A percentile compares a stretch with the other conserved stretches of the same genome.
phyloP scores from a whole-genome alignment of 2,329 filamentous ascomycete genomes.

The Trichoderma citrinoviride region DNA sequence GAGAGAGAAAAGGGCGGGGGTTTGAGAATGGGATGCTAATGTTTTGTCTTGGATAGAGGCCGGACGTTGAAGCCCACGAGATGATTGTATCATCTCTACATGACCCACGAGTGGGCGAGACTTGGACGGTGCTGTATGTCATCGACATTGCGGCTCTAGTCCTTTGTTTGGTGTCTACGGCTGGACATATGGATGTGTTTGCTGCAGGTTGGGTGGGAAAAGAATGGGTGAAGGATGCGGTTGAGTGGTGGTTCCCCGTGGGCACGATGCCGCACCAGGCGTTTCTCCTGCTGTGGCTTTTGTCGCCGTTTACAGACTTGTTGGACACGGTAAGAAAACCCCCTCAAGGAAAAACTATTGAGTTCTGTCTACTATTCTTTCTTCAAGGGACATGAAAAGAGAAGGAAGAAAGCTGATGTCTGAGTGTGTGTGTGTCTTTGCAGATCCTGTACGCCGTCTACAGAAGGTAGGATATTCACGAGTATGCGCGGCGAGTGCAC shows the following conservation, averaged over 20 bases:
- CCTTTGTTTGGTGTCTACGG: no score
- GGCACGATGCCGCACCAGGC: constrained; percentile 17
- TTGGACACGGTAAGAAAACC: constrained; percentile 25
- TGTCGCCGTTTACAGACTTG: constrained; percentile 28
- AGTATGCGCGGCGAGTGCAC: neutral
- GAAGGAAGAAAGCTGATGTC: neutral
- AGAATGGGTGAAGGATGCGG: constrained; percentile 19
- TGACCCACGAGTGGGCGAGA: no score
- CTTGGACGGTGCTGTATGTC: neutral
- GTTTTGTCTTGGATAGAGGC: neutral
- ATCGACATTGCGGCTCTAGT: neutral
- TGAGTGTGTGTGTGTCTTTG: neutral
- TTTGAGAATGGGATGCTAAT: neutral
- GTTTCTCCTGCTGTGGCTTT: constrained; percentile 25
- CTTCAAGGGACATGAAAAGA: neutral
- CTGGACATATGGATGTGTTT: neutral
- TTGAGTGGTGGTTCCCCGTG: constrained; percentile 26
- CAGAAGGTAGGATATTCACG: neutral
- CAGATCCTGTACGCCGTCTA: neutral
- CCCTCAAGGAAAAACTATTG: no score
- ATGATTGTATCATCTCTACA: neutral
- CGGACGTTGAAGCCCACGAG: neutral
- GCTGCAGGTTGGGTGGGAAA: constrained; percentile 15
- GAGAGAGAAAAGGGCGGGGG: neutral
- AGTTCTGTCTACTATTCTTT: neutral